Conservation (phyloP, 768 basidiomycete genomes). For the Mycena polygramma region DNA sequence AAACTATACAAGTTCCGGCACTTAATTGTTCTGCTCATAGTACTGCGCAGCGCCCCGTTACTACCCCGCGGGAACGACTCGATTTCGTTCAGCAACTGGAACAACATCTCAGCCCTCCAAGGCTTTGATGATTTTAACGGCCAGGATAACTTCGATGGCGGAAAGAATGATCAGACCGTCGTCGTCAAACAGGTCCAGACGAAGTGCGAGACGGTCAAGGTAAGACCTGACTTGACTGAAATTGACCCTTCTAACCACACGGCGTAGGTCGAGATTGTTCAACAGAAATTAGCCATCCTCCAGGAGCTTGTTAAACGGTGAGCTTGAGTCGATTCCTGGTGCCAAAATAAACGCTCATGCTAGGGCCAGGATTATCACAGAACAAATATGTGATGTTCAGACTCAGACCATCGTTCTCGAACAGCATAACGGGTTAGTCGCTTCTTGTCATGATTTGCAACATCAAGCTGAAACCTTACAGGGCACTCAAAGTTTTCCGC, state of each 20-base stretch:
- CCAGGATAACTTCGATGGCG: constrained; percentile 38
- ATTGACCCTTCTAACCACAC: background rate
- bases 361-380: constrained; percentile 41
- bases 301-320: constrained; percentile 46
- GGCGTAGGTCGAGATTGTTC: constrained; percentile 40
- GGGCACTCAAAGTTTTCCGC: constrained; percentile 39
- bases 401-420: constrained; percentile 45
- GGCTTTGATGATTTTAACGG: constrained; percentile 44
- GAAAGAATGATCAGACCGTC: constrained; percentile 35
- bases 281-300: constrained; percentile 45
- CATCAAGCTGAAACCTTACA: background rate
- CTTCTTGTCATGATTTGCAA: background rate
- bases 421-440: constrained; percentile 32
- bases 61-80: constrained; percentile 23
- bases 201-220: constrained; percentile 25
- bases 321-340: background rate
- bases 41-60: constrained; percentile 21
- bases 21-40: constrained; percentile 2
- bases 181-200: constrained; percentile 38
- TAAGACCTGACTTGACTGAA: background rate
- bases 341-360: background rate
- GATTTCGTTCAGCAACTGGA: constrained; percentile 43
- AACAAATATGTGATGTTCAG: constrained; percentile 48
- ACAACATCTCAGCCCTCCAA: constrained; percentile 36
- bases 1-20: background rate